Conservation (phyloP, 1,284 basidiomycete genomes). For the Pseudozyma tsukubaensis region DNA sequence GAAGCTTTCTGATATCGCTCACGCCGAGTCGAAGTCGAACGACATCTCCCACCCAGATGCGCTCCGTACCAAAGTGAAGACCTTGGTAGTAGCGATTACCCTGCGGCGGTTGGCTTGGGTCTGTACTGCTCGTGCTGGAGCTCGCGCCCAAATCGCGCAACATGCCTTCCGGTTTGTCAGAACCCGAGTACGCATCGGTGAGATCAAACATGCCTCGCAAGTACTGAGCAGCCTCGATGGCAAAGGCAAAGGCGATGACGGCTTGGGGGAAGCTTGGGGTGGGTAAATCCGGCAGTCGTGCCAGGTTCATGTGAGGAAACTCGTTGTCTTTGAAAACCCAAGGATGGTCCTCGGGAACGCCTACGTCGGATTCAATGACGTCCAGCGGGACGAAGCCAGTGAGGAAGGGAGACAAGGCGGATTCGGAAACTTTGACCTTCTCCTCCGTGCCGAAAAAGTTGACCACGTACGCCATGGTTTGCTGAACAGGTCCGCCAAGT, state of each 20-base stretch:
- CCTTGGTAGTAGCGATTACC: slow-evolving; percentile 53
- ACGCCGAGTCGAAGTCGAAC: slow-evolving; percentile 45
- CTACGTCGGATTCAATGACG: slow-evolving; percentile 26
- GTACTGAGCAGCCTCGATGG: slow-evolving; percentile 17
- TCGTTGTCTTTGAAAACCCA: slow-evolving; percentile 36
- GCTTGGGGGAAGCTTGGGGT: slow-evolving; percentile 19
- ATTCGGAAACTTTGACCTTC: slow-evolving; percentile 30
- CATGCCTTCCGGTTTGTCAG: slow-evolving; percentile 22
- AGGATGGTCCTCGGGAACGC: slow-evolving; percentile 28
- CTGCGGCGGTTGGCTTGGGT: slow-evolving; percentile 1
- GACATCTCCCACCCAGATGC: slow-evolving; percentile 61
- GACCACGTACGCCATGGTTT: slow-evolving; percentile 39
- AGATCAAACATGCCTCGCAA: slow-evolving; percentile 33
- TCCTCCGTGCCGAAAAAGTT: slow-evolving; percentile 46
- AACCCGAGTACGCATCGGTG: slow-evolving; percentile 44
- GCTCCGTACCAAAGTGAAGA: slow-evolving; percentile 51
- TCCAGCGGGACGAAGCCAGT: slow-evolving; percentile 22
- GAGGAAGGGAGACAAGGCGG: slow-evolving; percentile 35
- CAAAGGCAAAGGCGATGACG: slow-evolving; percentile 28
- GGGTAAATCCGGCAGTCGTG: slow-evolving; percentile 14
- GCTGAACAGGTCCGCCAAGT: slow-evolving; percentile 14
- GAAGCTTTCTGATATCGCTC: slow-evolving; percentile 43
- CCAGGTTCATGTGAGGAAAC: slow-evolving; percentile 29
- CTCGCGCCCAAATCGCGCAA: slow-evolving; percentile 32
- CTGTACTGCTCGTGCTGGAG: slow-evolving; percentile 2